phyloP scores from a whole-genome alignment of 305 asterid species.

The Fraxinus platypoda region DNA sequence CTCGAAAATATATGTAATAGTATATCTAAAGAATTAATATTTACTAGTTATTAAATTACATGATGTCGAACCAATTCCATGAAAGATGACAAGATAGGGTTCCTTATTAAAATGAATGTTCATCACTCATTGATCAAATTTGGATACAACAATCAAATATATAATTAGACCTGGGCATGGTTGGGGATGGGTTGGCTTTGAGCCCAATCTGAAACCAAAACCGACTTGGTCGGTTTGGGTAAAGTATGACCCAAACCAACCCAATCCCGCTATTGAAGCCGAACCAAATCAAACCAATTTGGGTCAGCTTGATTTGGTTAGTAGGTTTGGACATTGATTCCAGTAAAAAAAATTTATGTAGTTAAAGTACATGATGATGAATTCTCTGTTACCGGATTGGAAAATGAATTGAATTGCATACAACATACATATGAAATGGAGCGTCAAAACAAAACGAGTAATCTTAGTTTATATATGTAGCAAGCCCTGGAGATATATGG shows the following conservation, averaged over 20 bases:
- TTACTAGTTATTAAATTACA: neutral
- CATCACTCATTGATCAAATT: neutral
- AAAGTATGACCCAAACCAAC: too few relatives aligned
- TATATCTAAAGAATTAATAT: neutral
- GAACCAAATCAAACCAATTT: neutral
- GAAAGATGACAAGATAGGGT: neutral
- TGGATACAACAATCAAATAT: neutral
- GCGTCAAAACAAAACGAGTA: neutral
- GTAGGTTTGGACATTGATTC: too few relatives aligned
- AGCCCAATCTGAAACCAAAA: neutral
- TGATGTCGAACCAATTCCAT: neutral
- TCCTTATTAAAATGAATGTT: neutral
- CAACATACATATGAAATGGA: neutral
- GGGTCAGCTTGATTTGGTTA: too few relatives aligned
- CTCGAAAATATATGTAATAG: neutral
- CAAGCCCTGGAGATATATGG: neutral
- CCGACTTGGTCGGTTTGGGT: neutral
- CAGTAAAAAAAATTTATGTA: neutral
- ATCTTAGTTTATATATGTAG: neutral
- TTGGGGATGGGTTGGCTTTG: neutral
- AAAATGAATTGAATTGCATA: neutral
- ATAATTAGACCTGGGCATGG: neutral
- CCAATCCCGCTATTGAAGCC: neutral
- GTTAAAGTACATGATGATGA: neutral
- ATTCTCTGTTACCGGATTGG: neutral